Evolutionary conservation across 768 basidiomycete genomes (phyloP), one percentile per base, ranked within the genome.

Genomic region (Leccinum boreale): DNA sequence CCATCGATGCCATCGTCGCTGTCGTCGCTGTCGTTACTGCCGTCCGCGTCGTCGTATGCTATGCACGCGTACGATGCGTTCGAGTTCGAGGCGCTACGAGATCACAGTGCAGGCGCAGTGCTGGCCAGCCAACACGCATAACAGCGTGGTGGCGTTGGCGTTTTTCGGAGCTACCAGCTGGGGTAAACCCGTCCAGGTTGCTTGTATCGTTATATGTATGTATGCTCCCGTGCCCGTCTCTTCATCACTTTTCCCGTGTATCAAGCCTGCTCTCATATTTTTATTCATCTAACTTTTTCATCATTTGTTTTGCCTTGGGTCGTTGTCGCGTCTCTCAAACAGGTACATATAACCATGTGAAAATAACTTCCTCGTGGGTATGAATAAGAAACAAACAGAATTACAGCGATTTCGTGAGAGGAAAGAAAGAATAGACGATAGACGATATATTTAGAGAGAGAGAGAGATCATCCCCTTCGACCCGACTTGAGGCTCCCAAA

Each of bases 401-500:
- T 45, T 46, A 52, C 29, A 56, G 53, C 53, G 53, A 31, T 63
- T 60, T 46, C 50, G 45, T 51, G 36, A 50, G 47, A 39, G 23
- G 21, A 55, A 24, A 57, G 29, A 50, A 29, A 29, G 33, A 29
- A 29, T 29, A 29, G 5, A 17, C 4, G 39, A 29, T 29, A 29
- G 5, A 17, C 4, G 39, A n/a, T n/a, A 42, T 42, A 42, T 42
- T 42, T 42, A 42, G 4, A 11, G 17, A 39, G 19, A 19, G 15
- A 44, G n/a, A 19, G 39, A 14, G 11, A 12, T 67, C 21, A 69
- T 42, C 72, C 65, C 53, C 65, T 69, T 26, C 81, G 78, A 50
- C 86, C 61, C 31, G 70, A 78, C 28, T 85, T 85, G 69, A 91
- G 74, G 66, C 87, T 90, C 21, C 89, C 89, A 58, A 92, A 85